Conservation (phyloP, 2,329 filamentous ascomycete species). For the Ophiocordyceps robertsii region DNA sequence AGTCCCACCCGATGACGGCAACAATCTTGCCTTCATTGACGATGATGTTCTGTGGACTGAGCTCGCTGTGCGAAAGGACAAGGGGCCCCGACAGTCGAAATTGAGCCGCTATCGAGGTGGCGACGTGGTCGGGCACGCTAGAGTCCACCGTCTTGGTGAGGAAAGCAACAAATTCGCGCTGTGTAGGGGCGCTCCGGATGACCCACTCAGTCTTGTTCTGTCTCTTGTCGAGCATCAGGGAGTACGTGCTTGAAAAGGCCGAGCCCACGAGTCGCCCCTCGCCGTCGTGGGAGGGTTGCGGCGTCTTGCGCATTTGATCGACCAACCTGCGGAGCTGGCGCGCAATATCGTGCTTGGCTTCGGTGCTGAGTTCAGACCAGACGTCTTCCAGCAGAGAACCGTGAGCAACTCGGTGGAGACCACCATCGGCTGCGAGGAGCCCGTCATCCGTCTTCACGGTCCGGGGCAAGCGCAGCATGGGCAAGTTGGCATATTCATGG, state of each 20-base stretch:
- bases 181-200: slow-evolving; percentile 7
- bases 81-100: slow-evolving; percentile 6
- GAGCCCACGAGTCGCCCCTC: slow-evolving; percentile 6
- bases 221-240: slow-evolving; percentile 15
- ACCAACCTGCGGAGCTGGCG: slow-evolving; percentile 15
- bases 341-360: slow-evolving; percentile 10
- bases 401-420: slow-evolving; percentile 3
- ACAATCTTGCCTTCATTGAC: slow-evolving; percentile 10
- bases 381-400: slow-evolving; percentile 15
- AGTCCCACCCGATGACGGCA: slow-evolving; percentile 17
- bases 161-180: slow-evolving; percentile 11
- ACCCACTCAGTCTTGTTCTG: slow-evolving; percentile 14
- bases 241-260: slow-evolving; percentile 6
- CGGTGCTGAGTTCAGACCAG: slow-evolving; percentile 10
- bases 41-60: slow-evolving; percentile 17
- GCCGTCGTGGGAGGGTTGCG: background rate
- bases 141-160: slow-evolving; percentile 12
- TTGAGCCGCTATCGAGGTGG: slow-evolving; percentile 8
- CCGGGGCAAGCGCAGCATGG: slow-evolving; percentile 6
- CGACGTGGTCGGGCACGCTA: slow-evolving; percentile 11
- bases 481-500: slow-evolving; percentile 1
- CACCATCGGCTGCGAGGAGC: background rate
- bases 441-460: background rate
- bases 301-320: slow-evolving; percentile 7
- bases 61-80: slow-evolving; percentile 12